Conservation (phyloP, 106 monocot genomes). For the Ottelia alismoides region DNA sequence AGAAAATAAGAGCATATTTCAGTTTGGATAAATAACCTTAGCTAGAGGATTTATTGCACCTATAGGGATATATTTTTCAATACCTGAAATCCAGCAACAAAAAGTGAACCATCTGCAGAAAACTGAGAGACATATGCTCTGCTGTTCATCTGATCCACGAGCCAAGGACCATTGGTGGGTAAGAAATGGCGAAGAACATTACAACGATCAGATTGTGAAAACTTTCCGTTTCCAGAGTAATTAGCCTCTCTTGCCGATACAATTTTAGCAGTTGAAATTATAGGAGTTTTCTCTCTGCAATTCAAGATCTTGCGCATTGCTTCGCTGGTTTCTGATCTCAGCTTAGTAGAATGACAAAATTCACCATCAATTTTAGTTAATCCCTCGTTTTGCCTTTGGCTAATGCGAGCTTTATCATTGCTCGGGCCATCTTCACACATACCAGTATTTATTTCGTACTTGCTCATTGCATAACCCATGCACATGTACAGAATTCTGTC, state of each 20-base stretch:
- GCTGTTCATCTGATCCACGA: conserved; percentile 55
- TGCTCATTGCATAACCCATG: conserved; percentile 63
- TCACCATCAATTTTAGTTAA: conserved; percentile 30
- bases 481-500: no score
- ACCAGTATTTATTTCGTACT: conserved; percentile 22
- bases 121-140: conserved; percentile 89
- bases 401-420: conserved; percentile 5
- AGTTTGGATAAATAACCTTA: no score
- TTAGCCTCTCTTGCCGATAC: conserved; percentile 58
- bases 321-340: conserved; percentile 46
- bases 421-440: background rate
- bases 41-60: no score
- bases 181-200: conserved; percentile 64
- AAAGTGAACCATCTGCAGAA: conserved; percentile 79
- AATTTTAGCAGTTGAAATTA: conserved; percentile 55
- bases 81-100: conserved; percentile 88
- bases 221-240: conserved; percentile 46
- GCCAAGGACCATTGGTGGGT: conserved; percentile 65
- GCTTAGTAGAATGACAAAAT: conserved; percentile 50
- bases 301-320: conserved; percentile 13
- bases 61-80: no score
- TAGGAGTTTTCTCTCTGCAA: conserved; percentile 10
- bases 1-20: no score
- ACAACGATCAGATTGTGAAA: conserved; percentile 52
- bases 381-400: conserved; percentile 6